These are phyloP conservation scores for Phytophthora melonis DNA, from an alignment of 352 stramenopile genomes.

Conservation along the genomic window DNA sequence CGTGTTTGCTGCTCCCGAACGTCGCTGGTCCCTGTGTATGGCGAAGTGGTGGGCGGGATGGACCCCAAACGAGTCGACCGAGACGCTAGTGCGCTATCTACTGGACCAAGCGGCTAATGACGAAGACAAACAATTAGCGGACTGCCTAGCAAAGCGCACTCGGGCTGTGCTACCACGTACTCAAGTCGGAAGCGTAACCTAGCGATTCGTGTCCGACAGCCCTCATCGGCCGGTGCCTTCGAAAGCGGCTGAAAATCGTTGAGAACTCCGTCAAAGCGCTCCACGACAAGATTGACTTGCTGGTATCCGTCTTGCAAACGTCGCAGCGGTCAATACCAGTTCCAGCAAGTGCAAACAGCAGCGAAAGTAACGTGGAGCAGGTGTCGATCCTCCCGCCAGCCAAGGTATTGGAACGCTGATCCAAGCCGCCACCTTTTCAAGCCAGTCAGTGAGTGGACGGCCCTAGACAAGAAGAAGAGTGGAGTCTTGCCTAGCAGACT, in stretches of 20 bases:
- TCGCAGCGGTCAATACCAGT: neutral
- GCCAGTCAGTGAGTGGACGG: constrained; percentile 9
- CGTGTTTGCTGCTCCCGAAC: constrained; percentile 17
- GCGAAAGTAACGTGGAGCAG: neutral
- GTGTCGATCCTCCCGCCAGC: constrained; percentile 4
- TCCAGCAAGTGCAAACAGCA: neutral
- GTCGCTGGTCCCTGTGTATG: constrained; percentile 12
- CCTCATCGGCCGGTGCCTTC: neutral
- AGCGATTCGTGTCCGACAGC: no score
- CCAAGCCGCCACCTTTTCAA: constrained; percentile 15
- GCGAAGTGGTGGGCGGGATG: constrained; percentile 19
- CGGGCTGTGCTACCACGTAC: no score
- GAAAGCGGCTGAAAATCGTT: constrained; percentile 12
- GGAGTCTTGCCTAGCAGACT: constrained; percentile 6
- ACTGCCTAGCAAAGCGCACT: neutral
- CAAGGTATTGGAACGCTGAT: constrained; percentile 13
- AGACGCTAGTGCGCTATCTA: constrained; percentile 17
- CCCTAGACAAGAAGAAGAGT: constrained; percentile 8
- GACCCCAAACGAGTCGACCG: constrained; percentile 20
- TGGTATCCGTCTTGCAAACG: neutral
- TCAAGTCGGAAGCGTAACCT: no score
- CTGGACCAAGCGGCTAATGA: constrained; percentile 14
- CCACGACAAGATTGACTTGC: constrained; percentile 4
- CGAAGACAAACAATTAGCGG: constrained; percentile 21
- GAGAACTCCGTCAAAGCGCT: constrained; percentile 3